These are phyloP conservation scores for Aegilops tauschii DNA, from an alignment of 176 grass and related monocot genomes.

Conservation along the genomic window DNA sequence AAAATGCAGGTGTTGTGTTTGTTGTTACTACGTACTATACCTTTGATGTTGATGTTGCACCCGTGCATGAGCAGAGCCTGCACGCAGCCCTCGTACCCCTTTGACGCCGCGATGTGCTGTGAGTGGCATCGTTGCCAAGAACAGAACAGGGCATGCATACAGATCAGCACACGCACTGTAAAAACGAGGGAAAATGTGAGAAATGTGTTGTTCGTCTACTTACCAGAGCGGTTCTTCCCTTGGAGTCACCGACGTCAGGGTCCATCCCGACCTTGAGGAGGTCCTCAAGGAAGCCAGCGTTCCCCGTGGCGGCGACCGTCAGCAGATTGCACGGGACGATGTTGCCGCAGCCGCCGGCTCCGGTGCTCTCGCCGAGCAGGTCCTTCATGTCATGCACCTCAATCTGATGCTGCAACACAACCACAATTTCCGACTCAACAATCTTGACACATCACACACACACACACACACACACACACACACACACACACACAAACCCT, in stretches of 20 bases:
- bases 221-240: slow-evolving; percentile 90
- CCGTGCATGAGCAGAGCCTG: slow-evolving; percentile 73
- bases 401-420: slow-evolving; percentile 66
- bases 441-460: too few relatives aligned
- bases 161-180: not conserved
- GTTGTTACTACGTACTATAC: not conserved
- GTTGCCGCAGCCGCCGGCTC: slow-evolving; percentile 26
- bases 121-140: not conserved
- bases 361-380: slow-evolving; percentile 46
- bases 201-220: not conserved
- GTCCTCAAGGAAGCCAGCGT: slow-evolving; percentile 76
- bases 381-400: slow-evolving; percentile 83
- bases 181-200: too few relatives aligned
- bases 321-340: slow-evolving; percentile 78
- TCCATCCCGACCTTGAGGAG: slow-evolving; percentile 83
- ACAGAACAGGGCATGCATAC: not conserved
- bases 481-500: too few relatives aligned
- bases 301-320: slow-evolving; percentile 73
- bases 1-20: not conserved
- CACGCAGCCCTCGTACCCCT: slow-evolving; percentile 86
- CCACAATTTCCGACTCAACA: too few relatives aligned
- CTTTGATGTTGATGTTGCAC: slow-evolving; percentile 72
- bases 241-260: slow-evolving; percentile 71
- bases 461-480: too few relatives aligned
- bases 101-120: slow-evolving; percentile 90